Evolutionary conservation across 129 eudicot genomes (phyloP), one percentile per base, ranked within the genome.

Genomic region (Pulicaria dysenterica): DNA sequence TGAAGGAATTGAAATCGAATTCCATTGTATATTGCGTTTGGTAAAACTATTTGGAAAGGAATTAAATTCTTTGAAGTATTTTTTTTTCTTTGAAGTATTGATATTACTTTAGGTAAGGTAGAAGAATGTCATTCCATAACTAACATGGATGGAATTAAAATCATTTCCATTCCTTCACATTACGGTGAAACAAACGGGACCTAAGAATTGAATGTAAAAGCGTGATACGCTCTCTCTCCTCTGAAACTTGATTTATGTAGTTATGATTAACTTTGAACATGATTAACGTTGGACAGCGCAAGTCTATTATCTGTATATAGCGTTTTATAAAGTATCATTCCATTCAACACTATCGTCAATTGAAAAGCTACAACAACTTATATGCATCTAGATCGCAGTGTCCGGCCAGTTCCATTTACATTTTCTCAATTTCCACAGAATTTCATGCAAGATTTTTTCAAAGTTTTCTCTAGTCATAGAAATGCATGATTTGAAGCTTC

Each of bases 281-380:
- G 7, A 7, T 5, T 3, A 55, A 5, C 38, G 7, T 7, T 8
- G 11, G 17, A 10, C 37, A 55, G 60, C 1, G 37, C 16, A 16
- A 16, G 37, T 24, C 57, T 34, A 34, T 34, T 51, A 39, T 73
- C 50, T 42, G 43, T 57, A 47, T 46, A n/a, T 31, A 58, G 47
- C n/a, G 50, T 58, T 50, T 19, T 53, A 60, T 61, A 46, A 47
- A 38, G 70, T 73, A 61, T 1, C 11, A 65, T 64, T 37, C 78
- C 71, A 40, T 50, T 62, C 1, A 40, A 55, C 53, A 63, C 38
- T 5, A 53, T 40, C 36, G 13, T 69, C 73, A 61, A 38, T 69
- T 38, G 39, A 74, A 34, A 13, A 42, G 64, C 1, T 55, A 37
- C 34, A 64, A 64, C 43, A 40, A 6, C 53, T 49, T 40, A 40